Conservation (phyloP, 2,329 filamentous ascomycete species). For the Albifimbria verrucaria region DNA sequence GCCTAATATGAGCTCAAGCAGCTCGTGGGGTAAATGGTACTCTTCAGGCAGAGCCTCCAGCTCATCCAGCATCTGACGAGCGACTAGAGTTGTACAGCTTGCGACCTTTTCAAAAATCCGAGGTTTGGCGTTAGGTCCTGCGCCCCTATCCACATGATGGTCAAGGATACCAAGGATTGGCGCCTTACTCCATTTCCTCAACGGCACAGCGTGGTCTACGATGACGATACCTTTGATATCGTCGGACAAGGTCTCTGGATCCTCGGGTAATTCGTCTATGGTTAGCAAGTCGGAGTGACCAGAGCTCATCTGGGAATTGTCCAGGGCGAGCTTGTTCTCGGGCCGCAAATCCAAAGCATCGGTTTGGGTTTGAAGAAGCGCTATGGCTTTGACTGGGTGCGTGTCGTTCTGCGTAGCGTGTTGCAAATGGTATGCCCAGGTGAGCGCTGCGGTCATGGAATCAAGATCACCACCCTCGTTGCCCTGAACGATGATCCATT, state of each 20-base stretch:
- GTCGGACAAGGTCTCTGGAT: slow-evolving; percentile 37
- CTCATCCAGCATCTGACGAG: slow-evolving; percentile 43
- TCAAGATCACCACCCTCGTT: slow-evolving; percentile 21
- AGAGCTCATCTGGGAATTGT: slow-evolving; percentile 41
- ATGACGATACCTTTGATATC: slow-evolving; percentile 42
- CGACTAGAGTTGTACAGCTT: slow-evolving; percentile 42
- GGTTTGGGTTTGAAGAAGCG: slow-evolving; percentile 40
- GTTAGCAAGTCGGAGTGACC: slow-evolving; percentile 43
- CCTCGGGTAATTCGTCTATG: slow-evolving; percentile 43
- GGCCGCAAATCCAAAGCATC: slow-evolving; percentile 43
- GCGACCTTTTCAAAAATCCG: slow-evolving; percentile 40
- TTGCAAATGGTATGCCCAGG: slow-evolving; percentile 44
- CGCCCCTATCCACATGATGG: slow-evolving; percentile 40
- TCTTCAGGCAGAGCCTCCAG: slow-evolving; percentile 38
- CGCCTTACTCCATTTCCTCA: slow-evolving; percentile 39
- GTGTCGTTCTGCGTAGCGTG: slow-evolving; percentile 39
- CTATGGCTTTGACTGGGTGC: slow-evolving; percentile 40
- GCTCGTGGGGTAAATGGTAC: slow-evolving; percentile 45
- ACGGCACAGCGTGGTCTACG: slow-evolving; percentile 39
- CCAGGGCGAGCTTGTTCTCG: slow-evolving; percentile 42
- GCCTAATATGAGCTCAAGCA: slow-evolving; percentile 43
- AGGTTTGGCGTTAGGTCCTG: slow-evolving; percentile 35
- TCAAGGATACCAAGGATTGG: slow-evolving; percentile 43
- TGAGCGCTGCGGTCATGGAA: slow-evolving; percentile 31
- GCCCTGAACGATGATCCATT: slow-evolving; percentile 43